Evolutionary conservation across 2,329 filamentous ascomycete genomes (phyloP), one percentile per base, ranked within the genome.

Genomic region (Balansia obtecta): DNA sequence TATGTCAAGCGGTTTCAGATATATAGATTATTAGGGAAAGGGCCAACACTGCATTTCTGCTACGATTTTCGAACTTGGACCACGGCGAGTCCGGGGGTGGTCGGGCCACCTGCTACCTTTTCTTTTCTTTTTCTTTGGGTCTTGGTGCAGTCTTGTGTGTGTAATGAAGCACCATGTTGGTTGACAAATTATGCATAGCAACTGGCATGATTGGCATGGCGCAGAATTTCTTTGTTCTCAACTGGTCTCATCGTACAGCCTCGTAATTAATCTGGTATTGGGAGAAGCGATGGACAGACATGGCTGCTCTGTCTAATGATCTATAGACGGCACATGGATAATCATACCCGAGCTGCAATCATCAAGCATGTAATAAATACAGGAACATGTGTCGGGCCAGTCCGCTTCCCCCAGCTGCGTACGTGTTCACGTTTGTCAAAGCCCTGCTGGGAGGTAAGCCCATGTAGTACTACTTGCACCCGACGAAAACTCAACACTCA

Each of bases 121-220:
- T 10, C 4, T 37, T 50, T 20, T 13, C n/a, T 27, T 27, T 27
- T n/a, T n/a, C n/a, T n/a, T n/a, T n/a, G n/a, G 27, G 27, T 27
- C 4, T 22, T 22, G n/a, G 9, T 38, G 7, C 13, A 37, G n/a
- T 37, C 16, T 13, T 9, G 30, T 20, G 39, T 3, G 30, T 20
- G 39, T 3, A 18, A 27, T 3, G 22, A 30, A 16, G 9, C 41
- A 12, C 33, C 13, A 45, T 32, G 9, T 16, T 42, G 4, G 33
- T 12, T 22, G 20, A 4, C 32, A 27, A 2, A 27, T 13, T 38
- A 49, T 44, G 38, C 38, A 49, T 45, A 13, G 33, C 22, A 40
- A 37, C 20, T 2, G 33, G 48, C 48, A 45, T 45, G 27, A 38
- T 40, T 40, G 48, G 34, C 48, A 33, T 33, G 41, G 48, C 48